These are phyloP conservation scores for Artemisia annua DNA, from an alignment of 129 eudicot species.

Conservation along the genomic window DNA sequence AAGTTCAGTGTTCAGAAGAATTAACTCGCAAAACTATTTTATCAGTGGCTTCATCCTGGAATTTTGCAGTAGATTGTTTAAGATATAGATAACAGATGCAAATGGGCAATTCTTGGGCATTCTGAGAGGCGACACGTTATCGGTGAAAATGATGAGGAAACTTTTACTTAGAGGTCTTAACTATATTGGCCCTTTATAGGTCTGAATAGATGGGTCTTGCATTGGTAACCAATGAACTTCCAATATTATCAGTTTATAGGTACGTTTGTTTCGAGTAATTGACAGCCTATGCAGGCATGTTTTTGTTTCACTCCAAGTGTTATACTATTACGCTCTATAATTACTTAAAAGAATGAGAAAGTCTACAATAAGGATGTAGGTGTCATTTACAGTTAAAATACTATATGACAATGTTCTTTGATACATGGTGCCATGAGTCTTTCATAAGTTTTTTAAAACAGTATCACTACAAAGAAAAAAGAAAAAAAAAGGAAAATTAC, in stretches of 20 bases:
- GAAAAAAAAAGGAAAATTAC: no score
- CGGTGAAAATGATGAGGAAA: slow-evolving; percentile 80
- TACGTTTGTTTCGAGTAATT: slow-evolving; percentile 75
- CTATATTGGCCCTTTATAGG: not conserved
- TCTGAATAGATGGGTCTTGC: not conserved
- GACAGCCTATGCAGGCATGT: slow-evolving; percentile 86
- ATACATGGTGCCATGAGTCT: no score
- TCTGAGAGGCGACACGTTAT: slow-evolving; percentile 86
- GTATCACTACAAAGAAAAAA: no score
- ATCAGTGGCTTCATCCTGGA: no score
- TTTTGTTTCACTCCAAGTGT: slow-evolving; percentile 6
- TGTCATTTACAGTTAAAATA: no score
- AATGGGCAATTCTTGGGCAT: slow-evolving; percentile 95
- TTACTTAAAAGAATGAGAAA: no score
- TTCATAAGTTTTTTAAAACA: no score
- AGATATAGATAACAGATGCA: slow-evolving; percentile 66
- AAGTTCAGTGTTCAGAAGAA: no score
- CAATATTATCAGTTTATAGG: slow-evolving; percentile 67
- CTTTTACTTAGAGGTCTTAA: not conserved
- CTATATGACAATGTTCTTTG: no score
- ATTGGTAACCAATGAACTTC: slow-evolving; percentile 12
- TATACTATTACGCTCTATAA: not conserved
- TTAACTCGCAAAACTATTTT: no score
- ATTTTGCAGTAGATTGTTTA: no score
- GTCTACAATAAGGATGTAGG: no score